Evolutionary conservation across 2,329 filamentous ascomycete genomes (phyloP).

Genomic region (Sarocladium oryzae): DNA sequence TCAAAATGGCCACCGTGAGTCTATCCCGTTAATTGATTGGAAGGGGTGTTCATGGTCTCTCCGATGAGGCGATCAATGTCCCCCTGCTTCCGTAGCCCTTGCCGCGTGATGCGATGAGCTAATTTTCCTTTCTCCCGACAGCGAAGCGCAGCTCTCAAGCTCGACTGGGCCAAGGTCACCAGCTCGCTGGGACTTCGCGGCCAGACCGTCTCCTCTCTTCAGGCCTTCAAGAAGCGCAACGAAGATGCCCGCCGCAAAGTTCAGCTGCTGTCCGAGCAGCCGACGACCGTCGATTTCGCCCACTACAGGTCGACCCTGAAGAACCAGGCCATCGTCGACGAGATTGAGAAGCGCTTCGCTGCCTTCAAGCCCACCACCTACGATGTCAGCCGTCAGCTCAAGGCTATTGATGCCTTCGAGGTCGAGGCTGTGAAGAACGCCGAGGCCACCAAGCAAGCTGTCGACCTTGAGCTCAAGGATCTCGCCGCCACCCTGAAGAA

Average conservation of each 20-base stretch:
- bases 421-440: constrained; percentile 95
- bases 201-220: constrained; percentile 83
- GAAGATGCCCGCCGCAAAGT: constrained; percentile 96
- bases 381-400: constrained; percentile 88
- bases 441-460: constrained; percentile 91
- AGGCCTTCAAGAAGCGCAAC: constrained; percentile 99
- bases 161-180: constrained; percentile 97
- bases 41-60: constrained; percentile 5
- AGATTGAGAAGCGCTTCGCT: constrained; percentile 94
- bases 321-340: constrained; percentile 91
- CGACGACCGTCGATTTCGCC: constrained; percentile 84
- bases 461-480: constrained; percentile 90
- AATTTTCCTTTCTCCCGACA: constrained; percentile 47
- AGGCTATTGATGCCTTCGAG: constrained; percentile 98
- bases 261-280: constrained; percentile 72
- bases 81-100: constrained; percentile 8
- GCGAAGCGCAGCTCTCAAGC: constrained; percentile 97
- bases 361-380: constrained; percentile 89
- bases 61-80: constrained; percentile 5
- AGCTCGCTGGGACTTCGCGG: constrained; percentile 93
- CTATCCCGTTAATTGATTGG: constrained; percentile 23
- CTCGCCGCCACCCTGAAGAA: constrained; percentile 93
- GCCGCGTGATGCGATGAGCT: constrained; percentile 37
- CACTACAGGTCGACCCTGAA: constrained; percentile 89
- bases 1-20: constrained; percentile 67